A percentile compares a stretch with the other conserved stretches of the same genome.
phyloP scores from a whole-genome alignment of 768 basidiomycete genomes.

The Auriscalpium vulgare region DNA sequence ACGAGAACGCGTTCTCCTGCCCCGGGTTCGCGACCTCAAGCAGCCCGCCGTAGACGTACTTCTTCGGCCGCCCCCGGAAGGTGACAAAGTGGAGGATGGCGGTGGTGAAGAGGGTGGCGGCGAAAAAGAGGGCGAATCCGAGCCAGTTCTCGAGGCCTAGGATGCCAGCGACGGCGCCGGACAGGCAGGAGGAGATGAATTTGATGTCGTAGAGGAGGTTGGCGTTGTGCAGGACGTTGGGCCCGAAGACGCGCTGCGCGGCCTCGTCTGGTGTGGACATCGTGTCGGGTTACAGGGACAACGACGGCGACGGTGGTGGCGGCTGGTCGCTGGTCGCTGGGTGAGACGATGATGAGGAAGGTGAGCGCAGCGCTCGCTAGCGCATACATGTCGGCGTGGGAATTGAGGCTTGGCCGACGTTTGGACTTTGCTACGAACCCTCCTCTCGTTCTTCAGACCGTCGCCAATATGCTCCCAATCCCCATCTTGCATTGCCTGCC shows the following conservation, averaged over 20 bases:
- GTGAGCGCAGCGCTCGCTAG: no score
- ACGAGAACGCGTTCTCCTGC: slow-evolving; percentile 86
- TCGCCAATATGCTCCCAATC: no score
- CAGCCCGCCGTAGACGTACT: slow-evolving; percentile 55
- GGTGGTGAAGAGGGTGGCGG: slow-evolving; percentile 61
- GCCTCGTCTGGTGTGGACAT: slow-evolving; percentile 34
- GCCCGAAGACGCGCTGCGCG: slow-evolving; percentile 54
- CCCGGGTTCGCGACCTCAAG: slow-evolving; percentile 74
- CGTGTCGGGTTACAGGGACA: no score
- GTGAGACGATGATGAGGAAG: no score
- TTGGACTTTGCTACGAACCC: no score
- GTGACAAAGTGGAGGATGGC: slow-evolving; percentile 59
- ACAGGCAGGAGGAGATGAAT: slow-evolving; percentile 76
- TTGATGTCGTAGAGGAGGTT: slow-evolving; percentile 55
- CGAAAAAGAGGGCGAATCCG: slow-evolving; percentile 74
- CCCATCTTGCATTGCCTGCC: no score
- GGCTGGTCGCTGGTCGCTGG: no score
- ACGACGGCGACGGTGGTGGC: no score
- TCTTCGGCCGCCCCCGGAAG: slow-evolving; percentile 56
- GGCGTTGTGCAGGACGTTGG: slow-evolving; percentile 60
- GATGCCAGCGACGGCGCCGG: slow-evolving; percentile 83
- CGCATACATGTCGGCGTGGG: no score
- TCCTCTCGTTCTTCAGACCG: no score
- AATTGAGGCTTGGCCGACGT: no score
- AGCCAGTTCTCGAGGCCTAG: slow-evolving; percentile 80